Percentiles rank a stretch among this genome's conserved stretches.
Conservation (phyloP, 495 filamentous ascomycete genomes). For the Aspergillus olivimuriae region DNA sequence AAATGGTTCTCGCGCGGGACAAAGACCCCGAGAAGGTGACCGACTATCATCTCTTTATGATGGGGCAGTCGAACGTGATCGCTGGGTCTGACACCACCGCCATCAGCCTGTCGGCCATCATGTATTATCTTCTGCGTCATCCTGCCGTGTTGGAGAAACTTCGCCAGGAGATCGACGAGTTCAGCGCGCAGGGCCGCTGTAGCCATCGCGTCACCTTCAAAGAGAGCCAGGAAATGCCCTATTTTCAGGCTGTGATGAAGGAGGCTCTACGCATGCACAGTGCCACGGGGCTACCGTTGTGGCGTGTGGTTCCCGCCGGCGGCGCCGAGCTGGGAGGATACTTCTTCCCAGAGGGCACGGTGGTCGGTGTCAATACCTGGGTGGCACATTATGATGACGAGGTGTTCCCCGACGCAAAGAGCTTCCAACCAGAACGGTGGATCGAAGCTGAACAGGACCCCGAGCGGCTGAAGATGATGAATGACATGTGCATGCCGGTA, state of each 20-base stretch:
- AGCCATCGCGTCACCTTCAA: constrained; percentile 35
- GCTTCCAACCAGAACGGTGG: constrained; percentile 35
- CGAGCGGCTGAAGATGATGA: constrained; percentile 31
- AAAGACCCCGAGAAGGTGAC: constrained; percentile 52
- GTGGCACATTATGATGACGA: constrained; percentile 42
- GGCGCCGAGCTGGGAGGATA: constrained; percentile 29
- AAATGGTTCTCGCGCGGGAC: constrained; percentile 50
- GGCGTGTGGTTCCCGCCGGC: constrained; percentile 34
- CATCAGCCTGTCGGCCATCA: constrained; percentile 41
- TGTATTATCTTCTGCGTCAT: constrained; percentile 44
- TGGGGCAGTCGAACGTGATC: constrained; percentile 44
- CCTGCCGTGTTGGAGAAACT: constrained; percentile 32
- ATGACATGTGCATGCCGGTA: constrained; percentile 39
- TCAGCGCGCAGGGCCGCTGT: constrained; percentile 20
- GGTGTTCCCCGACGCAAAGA: constrained; percentile 36
- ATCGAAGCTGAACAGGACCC: constrained; percentile 25
- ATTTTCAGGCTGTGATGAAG: constrained; percentile 43
- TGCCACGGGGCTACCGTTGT: constrained; percentile 32
- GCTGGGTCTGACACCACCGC: constrained; percentile 54
- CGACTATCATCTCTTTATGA: constrained; percentile 41
- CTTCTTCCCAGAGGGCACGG: constrained; percentile 35
- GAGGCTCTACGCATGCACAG: constrained; percentile 38
- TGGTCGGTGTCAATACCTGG: constrained; percentile 51
- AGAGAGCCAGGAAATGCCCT: constrained; percentile 44
- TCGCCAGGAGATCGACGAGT: constrained; percentile 38